These are phyloP conservation scores for Tirmania nivea DNA, from an alignment of 495 filamentous ascomycete species.

Conservation along the genomic window DNA sequence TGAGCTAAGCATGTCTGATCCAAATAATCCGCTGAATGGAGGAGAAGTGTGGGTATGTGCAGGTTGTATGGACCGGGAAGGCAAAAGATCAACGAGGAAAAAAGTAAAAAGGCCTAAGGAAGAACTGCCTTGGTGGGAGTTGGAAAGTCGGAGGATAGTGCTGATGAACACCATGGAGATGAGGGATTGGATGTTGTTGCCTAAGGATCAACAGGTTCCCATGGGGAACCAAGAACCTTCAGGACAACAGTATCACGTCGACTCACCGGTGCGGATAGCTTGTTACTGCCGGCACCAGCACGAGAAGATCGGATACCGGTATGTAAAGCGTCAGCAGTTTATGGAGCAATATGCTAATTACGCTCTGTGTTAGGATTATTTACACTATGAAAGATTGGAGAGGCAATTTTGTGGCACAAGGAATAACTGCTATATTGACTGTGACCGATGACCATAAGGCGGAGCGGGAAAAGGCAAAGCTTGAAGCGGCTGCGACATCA, in stretches of 20 bases:
- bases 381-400: constrained; percentile 72
- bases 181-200: constrained; percentile 48
- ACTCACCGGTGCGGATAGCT: constrained; percentile 83
- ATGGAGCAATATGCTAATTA: constrained; percentile 5
- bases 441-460: constrained; percentile 97
- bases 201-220: constrained; percentile 14
- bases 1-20: constrained; percentile 24
- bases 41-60: constrained; percentile 73
- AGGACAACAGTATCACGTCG: constrained; percentile 44
- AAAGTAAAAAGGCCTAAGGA: constrained; percentile 73
- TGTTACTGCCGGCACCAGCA: constrained; percentile 90
- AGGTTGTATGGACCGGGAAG: constrained; percentile 64
- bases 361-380: constrained; percentile 37
- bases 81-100: constrained; percentile 73
- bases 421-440: constrained; percentile 68
- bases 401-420: constrained; percentile 55
- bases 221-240: constrained; percentile 21
- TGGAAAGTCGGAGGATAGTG: constrained; percentile 60
- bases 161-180: constrained; percentile 88
- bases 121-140: constrained; percentile 53
- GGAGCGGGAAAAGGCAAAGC: constrained; percentile 21
- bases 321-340: constrained; percentile 9
- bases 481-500: constrained; percentile 6
- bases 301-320: constrained; percentile 76
- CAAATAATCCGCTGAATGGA: constrained; percentile 54